These are phyloP conservation scores for Emmonsia crescens DNA, from an alignment of 2,329 filamentous ascomycete genomes.

Conservation along the genomic window DNA sequence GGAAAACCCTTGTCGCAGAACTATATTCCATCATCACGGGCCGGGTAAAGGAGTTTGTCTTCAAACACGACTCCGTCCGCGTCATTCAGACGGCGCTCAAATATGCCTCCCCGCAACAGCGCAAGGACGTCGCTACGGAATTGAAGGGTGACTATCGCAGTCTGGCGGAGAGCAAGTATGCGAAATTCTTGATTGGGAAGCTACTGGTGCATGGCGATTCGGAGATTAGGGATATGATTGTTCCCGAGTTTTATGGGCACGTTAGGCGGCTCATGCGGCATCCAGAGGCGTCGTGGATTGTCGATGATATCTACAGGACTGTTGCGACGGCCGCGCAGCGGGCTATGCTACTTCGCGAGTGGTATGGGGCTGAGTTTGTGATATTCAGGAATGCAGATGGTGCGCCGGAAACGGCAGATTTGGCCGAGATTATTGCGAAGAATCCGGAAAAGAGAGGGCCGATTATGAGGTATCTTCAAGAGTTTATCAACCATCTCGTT, in stretches of 20 bases:
- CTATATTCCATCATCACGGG: conserved; percentile 86
- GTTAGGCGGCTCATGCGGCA: conserved; percentile 92
- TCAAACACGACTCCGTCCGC: conserved; percentile 97
- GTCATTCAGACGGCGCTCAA: conserved; percentile 96
- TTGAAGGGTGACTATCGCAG: conserved; percentile 73
- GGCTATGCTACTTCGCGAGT: conserved; percentile 74
- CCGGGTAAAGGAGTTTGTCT: conserved; percentile 85
- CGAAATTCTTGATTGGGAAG: conserved; percentile 95
- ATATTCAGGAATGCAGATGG: conserved; percentile 56
- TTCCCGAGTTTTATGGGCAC: conserved; percentile 90
- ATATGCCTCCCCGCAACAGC: conserved; percentile 76
- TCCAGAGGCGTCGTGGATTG: conserved; percentile 90
- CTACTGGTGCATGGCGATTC: conserved; percentile 79
- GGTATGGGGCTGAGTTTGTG: conserved; percentile 91
- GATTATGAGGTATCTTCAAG: conserved; percentile 74
- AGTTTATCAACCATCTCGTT: conserved; percentile 81
- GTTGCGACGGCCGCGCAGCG: conserved; percentile 81
- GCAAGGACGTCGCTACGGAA: conserved; percentile 76
- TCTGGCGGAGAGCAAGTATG: conserved; percentile 88
- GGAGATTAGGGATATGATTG: conserved; percentile 71
- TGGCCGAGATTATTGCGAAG: conserved; percentile 55
- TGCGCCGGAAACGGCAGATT: conserved; percentile 46
- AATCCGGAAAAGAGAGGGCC: conserved; percentile 76
- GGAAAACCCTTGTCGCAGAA: conserved; percentile 76
- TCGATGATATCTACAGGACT: conserved; percentile 90